Conservation (phyloP, 352 stramenopile genomes). For the Globisporangium mamillatum region DNA sequence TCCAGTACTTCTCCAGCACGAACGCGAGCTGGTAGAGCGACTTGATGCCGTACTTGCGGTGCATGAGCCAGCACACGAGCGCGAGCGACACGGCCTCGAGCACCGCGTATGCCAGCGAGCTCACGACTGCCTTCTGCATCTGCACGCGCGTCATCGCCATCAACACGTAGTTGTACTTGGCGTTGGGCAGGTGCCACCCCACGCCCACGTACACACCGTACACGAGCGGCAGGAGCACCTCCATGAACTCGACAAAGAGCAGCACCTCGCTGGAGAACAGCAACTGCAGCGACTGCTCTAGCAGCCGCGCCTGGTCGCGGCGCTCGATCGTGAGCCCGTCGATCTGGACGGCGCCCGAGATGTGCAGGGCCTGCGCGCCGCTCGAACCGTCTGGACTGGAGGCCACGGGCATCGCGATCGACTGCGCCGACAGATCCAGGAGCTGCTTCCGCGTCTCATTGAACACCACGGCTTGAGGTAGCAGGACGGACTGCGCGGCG, state of each 20-base stretch:
- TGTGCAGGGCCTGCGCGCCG: too few relatives aligned
- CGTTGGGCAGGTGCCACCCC: slow-evolving; percentile 27
- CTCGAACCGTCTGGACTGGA: too few relatives aligned
- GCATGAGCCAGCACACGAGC: slow-evolving; percentile 20
- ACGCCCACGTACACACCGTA: slow-evolving; percentile 13
- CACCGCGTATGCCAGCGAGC: slow-evolving; percentile 10
- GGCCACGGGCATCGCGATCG: too few relatives aligned
- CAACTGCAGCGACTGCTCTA: slow-evolving; percentile 26
- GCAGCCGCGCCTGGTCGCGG: neutral
- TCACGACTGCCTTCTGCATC: neutral
- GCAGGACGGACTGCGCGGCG: too few relatives aligned
- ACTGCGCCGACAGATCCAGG: too few relatives aligned
- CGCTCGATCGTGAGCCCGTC: too few relatives aligned
- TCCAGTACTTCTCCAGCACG: slow-evolving; percentile 35
- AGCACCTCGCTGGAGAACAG: slow-evolving; percentile 25
- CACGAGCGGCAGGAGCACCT: slow-evolving; percentile 17
- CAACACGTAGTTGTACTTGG: slow-evolving; percentile 25
- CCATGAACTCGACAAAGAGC: slow-evolving; percentile 27
- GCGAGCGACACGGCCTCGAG: slow-evolving; percentile 20
- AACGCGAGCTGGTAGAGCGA: slow-evolving; percentile 28
- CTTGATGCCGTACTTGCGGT: slow-evolving; percentile 29
- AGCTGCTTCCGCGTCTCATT: too few relatives aligned
- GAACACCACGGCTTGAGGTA: too few relatives aligned
- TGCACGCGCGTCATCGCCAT: neutral
- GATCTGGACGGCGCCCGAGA: too few relatives aligned